Base-by-base conservation (phyloP, 768 basidiomycete species). In the Kwoniella sp. region DNA sequence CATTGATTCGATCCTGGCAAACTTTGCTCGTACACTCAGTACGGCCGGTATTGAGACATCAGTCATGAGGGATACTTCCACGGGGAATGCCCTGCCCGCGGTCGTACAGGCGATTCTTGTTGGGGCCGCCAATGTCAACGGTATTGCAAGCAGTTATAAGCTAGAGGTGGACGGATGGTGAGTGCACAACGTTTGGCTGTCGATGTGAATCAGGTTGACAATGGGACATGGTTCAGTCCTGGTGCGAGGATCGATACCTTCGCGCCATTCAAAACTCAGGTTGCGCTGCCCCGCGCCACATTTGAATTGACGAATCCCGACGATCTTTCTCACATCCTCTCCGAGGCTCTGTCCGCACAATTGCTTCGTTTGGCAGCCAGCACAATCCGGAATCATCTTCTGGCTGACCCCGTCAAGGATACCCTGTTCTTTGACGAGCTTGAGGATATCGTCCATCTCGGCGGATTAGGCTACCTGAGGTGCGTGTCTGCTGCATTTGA, bases 321-420 rank as follows among this genome's bases (percentile, higher is more conserved):
- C 10, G 70, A 73, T 9, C 57, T 76, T 1, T 24, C 69, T 1
- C 50, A 61, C 10, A 53, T 73, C 48, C 10, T 76, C 30, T 26
- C 70, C 3, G 59, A 65, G n/a, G 74, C 73, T 19, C 57, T 76
- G 12, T 58, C 60, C 3, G 15, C 24, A 9, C 72, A 74, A 44
- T 29, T 74, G 5, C 52, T 70, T 4, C 7, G 19, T 44, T 37
- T 27, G 56, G 44, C 44, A 15, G 0, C 24, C 24, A 12, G 37
- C 3, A 26, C 33, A 12, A 19, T 59, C 25, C 36, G 40, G 13
- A 21, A 40, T 9, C 10, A 27, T 33, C 19, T 61, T 12, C 40
- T 24, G 1, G 46, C n/a, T 40, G 25, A 12, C 19, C 51, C 19
- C 37, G 29, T 17, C n/a, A 37, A 37, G 46, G 44, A 40, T 19